These are phyloP conservation scores for Amanita pseudoporphyria DNA, from an alignment of 768 basidiomycete species.

Conservation along the genomic window DNA sequence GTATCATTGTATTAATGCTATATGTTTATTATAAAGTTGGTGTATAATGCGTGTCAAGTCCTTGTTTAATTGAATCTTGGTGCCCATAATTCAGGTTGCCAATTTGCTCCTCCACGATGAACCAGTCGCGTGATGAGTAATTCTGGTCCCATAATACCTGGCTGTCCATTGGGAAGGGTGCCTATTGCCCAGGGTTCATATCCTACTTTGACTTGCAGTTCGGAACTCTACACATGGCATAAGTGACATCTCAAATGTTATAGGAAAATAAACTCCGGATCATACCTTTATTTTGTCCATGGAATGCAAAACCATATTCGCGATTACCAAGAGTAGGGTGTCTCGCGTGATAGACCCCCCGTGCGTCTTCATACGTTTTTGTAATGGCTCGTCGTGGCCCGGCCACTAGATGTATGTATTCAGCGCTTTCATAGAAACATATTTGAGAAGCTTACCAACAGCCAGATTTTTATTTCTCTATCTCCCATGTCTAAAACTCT, in stretches of 20 bases:
- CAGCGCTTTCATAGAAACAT: background rate
- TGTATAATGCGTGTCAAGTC: background rate
- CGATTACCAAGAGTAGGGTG: conserved; percentile 21
- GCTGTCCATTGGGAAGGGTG: conserved; percentile 9
- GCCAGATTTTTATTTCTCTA: conserved; percentile 10
- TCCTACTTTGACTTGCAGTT: conserved; percentile 22
- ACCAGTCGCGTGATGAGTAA: conserved; percentile 28
- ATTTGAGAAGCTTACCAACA: background rate
- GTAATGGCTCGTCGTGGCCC: conserved; percentile 30
- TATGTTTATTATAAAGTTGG: background rate
- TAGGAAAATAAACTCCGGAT: background rate
- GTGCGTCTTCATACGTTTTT: conserved; percentile 28
- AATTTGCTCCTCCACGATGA: conserved; percentile 30
- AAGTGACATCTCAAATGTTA: background rate
- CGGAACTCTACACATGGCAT: conserved; percentile 14
- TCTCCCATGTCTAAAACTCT: conserved; percentile 11
- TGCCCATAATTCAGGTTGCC: conserved; percentile 34
- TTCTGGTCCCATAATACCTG: conserved; percentile 19
- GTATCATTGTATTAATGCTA: background rate
- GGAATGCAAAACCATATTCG: conserved; percentile 21
- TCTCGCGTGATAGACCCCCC: conserved; percentile 22
- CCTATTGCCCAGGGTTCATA: conserved; percentile 29
- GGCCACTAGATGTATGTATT: conserved; percentile 30
- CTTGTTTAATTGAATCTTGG: conserved; percentile 10
- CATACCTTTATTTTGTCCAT: conserved; percentile 22